Evolutionary conservation across 164 flowering plant species (phyloP).

Genomic region (Stephania cephalantha): DNA sequence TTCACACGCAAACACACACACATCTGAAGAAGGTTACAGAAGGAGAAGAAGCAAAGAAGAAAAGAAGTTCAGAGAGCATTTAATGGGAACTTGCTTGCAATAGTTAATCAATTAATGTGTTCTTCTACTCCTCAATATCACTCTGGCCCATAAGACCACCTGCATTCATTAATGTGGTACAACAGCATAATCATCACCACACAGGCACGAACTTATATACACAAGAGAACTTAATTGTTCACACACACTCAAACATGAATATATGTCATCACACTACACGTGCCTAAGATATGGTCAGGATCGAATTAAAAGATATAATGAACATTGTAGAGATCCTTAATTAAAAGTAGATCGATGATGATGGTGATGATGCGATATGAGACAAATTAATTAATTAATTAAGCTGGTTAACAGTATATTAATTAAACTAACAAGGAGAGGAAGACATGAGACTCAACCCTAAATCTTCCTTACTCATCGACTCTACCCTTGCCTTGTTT

Average conservation of each 20-base stretch:
- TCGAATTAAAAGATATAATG: not conserved
- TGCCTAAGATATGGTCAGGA: conserved; percentile 3
- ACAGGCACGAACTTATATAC: conserved; percentile 19
- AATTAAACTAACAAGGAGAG: conserved; percentile 34
- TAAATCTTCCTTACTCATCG: conserved; percentile 55
- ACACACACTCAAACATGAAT: conserved; percentile 11
- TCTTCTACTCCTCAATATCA: conserved; percentile 7
- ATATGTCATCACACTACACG: conserved; percentile 5
- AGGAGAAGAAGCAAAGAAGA: conserved; percentile 3
- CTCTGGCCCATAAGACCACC: conserved; percentile 27
- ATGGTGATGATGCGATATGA: not conserved
- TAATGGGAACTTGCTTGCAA: conserved; percentile 5
- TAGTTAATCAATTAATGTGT: conserved; percentile 14
- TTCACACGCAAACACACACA: conserved; percentile 15
- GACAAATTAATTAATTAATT: not conserved
- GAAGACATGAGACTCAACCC: conserved; percentile 89
- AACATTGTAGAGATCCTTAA: conserved; percentile 9
- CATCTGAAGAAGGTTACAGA: conserved; percentile 8
- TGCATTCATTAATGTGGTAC: conserved; percentile 27
- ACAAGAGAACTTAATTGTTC: not conserved
- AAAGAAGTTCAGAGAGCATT: conserved; percentile 5
- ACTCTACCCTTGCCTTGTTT: conserved; percentile 48
- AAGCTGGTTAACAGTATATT: too few species aligned
- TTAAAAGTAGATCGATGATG: not conserved
- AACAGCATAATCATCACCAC: conserved; percentile 19